Evolutionary conservation across 306 rosid genomes (phyloP), one percentile per base, ranked within the genome.

Genomic region (Malus sieversii): DNA sequence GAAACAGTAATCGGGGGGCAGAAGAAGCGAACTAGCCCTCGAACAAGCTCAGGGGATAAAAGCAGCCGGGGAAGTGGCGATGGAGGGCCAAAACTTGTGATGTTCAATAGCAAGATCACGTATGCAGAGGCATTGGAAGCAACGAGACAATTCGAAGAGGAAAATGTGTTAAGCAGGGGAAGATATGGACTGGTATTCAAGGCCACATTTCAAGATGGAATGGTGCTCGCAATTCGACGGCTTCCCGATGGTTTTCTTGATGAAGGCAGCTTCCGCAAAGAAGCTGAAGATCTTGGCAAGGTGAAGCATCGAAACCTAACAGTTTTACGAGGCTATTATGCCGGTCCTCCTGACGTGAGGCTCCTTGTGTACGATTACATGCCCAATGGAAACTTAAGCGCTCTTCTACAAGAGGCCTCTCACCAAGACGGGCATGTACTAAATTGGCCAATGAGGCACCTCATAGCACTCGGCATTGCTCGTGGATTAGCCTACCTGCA

Each of bases 361-460:
- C 88, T 92, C 9, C 83, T 90, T 5, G 92, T 92, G 22, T 92
- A 88, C 12, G 96, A 92, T 72, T 92, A 92, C 88, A 92, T 92
- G 97, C 97, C 97, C 10, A 92, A 92, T 75, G 97, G 96, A 27
- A 92, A 90, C 81, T 60, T 92, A 1, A 92, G 90, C 6, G 90
- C 93, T 10, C 84, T 92, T 9, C 93, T 92, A 29, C 97, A 92
- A 75, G 97, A 92, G 59, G 93, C 97, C 1, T 87, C 96, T 15
- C 96, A 92, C 71, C 97, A 90, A 81, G 97, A 92, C n/a, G 97
- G 97, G 2, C 97, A 92, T 78, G 94, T 92, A 9, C 76, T 92
- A 71, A 92, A 92, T 78, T 92, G 96, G 96, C 97, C 97, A 58
- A 92, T 90, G 97, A 91, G 97, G 33, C 97, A 92, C 76, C 91